Evolutionary conservation across 2,329 filamentous ascomycete genomes (phyloP).

Genomic region (Tolypocladium capitatum): DNA sequence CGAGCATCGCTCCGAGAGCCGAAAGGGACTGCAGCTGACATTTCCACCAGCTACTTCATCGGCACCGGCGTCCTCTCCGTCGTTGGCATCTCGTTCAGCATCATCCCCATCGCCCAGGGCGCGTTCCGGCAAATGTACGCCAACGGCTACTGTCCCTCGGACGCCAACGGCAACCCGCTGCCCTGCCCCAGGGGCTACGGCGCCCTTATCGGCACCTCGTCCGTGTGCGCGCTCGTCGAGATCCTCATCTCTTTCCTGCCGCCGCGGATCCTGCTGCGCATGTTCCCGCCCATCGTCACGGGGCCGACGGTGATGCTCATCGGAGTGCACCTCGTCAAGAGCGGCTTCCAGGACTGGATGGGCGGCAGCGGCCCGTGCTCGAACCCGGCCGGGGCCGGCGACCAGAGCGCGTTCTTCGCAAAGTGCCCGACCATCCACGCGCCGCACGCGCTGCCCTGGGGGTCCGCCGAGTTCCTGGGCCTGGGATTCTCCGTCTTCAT

Average conservation of each 20-base stretch:
- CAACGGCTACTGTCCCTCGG: constrained; percentile 52
- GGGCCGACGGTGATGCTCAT: constrained; percentile 60
- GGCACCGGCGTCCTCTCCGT: constrained; percentile 72
- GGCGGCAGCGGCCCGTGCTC: constrained; percentile 54
- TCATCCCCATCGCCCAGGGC: constrained; percentile 37
- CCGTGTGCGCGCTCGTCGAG: constrained; percentile 54
- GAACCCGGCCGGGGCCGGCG: constrained; percentile 29
- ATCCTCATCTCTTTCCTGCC: constrained; percentile 63
- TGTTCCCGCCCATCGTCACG: constrained; percentile 70
- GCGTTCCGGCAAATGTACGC: constrained; percentile 66
- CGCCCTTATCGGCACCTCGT: constrained; percentile 53
- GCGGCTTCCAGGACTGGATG: constrained; percentile 65
- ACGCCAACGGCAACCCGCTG: constrained; percentile 48
- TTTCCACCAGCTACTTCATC: constrained; percentile 47
- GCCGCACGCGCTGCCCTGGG: constrained; percentile 64
- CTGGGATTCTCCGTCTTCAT: constrained; percentile 70
- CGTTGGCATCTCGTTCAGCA: constrained; percentile 41
- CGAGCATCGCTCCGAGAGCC: no score
- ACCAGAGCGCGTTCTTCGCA: constrained; percentile 31
- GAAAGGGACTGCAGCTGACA: constrained; percentile 2
- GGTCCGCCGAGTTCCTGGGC: constrained; percentile 62
- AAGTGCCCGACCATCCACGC: constrained; percentile 55
- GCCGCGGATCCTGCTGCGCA: constrained; percentile 51
- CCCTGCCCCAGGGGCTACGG: constrained; percentile 70
- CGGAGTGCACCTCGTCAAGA: constrained; percentile 57